Percentiles rank a stretch among this genome's conserved stretches.
phyloP scores from a whole-genome alignment of 768 basidiomycete species.

The Coprinopsis sp. region DNA sequence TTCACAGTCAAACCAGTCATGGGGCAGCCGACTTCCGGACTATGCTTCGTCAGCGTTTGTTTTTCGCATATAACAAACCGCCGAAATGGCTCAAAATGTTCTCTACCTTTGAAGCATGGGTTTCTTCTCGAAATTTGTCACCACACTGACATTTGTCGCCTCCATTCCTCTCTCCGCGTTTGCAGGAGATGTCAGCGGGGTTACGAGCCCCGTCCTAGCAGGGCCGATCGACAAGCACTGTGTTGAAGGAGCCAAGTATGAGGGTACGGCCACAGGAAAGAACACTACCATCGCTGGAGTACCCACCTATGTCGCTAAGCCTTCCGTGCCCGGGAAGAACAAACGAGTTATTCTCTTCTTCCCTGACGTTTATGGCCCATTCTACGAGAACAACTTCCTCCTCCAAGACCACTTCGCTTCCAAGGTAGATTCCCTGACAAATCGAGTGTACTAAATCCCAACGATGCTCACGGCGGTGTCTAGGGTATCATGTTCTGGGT shows the following conservation, averaged over 20 bases:
- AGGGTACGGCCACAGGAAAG: conserved; percentile 39
- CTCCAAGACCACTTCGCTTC: conserved; percentile 61
- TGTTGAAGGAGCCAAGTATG: conserved; percentile 38
- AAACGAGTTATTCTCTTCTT: conserved; percentile 53
- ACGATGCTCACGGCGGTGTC: neutral
- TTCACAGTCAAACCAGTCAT: no score
- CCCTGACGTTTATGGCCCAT: conserved; percentile 54
- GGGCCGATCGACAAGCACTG: conserved; percentile 37
- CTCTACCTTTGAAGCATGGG: no score
- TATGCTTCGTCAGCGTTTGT: no score
- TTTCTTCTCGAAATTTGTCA: no score
- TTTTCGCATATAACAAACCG: no score
- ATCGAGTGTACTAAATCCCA: neutral
- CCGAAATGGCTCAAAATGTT: no score
- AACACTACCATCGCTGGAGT: conserved; percentile 36
- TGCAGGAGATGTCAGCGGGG: neutral
- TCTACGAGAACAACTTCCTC: conserved; percentile 52
- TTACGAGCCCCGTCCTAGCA: conserved; percentile 20
- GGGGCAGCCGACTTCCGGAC: no score
- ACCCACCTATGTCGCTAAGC: conserved; percentile 51
- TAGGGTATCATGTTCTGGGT: conserved; percentile 55
- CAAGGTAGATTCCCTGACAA: conserved; percentile 34
- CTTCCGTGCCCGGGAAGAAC: conserved; percentile 16
- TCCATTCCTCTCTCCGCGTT: neutral
- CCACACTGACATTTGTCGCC: no score